phyloP scores from a whole-genome alignment of 768 basidiomycete species.

The Lactifluus piperatus region DNA sequence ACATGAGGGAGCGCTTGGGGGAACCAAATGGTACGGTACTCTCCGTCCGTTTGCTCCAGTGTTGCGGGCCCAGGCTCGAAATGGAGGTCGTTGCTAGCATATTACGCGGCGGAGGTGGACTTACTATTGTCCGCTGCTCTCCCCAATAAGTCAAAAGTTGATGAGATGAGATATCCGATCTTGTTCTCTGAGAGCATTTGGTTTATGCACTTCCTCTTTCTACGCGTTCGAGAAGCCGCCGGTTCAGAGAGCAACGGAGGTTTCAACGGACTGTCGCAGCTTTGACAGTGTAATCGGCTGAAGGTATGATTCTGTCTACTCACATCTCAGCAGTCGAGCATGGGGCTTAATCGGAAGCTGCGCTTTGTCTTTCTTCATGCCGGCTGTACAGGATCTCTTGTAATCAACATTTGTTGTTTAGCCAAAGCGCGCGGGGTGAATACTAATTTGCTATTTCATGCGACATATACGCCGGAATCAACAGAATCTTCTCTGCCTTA shows the following conservation, averaged over 20 bases:
- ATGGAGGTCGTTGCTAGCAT: background rate
- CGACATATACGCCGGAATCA: background rate
- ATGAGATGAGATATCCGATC: background rate
- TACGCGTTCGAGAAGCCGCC: background rate
- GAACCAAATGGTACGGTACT: background rate
- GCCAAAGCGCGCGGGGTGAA: background rate
- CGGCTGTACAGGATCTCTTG: background rate
- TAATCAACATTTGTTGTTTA: background rate
- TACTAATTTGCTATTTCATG: background rate
- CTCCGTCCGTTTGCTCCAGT: background rate
- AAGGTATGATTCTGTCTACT: background rate
- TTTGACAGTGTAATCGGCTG: constrained; percentile 1
- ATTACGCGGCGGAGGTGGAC: background rate
- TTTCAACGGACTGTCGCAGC: background rate
- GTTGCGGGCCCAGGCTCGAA: background rate
- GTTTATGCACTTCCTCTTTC: constrained; percentile 1
- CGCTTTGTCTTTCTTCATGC: background rate
- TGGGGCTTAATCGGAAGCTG: background rate
- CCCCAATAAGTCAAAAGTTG: background rate
- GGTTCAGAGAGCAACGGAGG: background rate
- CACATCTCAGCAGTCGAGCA: background rate
- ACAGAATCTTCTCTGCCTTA: background rate
- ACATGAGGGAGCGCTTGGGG: background rate
- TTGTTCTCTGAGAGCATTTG: background rate
- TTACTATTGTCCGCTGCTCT: background rate